Percentiles rank a stretch among this genome's conserved stretches.
Evolutionary conservation across 2,329 filamentous ascomycete species (phyloP).

Genomic region (Trichoderma breve): DNA sequence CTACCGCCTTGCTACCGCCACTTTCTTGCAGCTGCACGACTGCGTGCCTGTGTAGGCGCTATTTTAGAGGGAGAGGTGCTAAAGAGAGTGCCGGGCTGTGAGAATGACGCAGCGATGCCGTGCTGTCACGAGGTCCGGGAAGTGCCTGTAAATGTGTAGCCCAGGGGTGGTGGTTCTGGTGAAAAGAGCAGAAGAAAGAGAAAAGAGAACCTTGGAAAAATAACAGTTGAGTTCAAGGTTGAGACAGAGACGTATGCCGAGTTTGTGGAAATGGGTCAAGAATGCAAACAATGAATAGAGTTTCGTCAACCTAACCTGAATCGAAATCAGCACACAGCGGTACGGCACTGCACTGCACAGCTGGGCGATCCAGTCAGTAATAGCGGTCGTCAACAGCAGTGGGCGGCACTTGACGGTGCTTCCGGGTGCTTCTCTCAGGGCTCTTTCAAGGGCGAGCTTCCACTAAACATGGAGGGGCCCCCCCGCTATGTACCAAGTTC

Average conservation of each 20-base stretch:
- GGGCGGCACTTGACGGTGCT: conserved; percentile 1
- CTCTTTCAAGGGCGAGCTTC: neutral
- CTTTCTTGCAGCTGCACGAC: conserved; percentile 18
- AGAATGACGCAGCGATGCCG: conserved; percentile 1
- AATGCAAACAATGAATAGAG: conserved; percentile 12
- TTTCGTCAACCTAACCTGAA: neutral
- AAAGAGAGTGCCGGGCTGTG: conserved; percentile 13
- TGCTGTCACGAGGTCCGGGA: neutral
- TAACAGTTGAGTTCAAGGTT: too few species aligned
- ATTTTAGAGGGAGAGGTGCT: conserved; percentile 9
- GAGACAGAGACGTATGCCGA: neutral
- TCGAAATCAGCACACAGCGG: neutral
- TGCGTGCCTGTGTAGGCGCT: conserved; percentile 10
- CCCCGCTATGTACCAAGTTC: neutral
- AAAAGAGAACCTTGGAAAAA: neutral
- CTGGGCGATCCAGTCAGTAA: neutral
- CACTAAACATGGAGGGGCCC: neutral
- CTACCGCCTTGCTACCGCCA: conserved; percentile 20
- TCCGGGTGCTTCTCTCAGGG: neutral
- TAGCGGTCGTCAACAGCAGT: neutral
- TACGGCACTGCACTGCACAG: neutral
- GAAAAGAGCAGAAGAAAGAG: neutral
- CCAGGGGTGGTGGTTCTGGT: neutral
- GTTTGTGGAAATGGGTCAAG: neutral
- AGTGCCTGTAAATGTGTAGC: neutral